Evolutionary conservation across 192 early-diverging fungal species (phyloP).

Genomic region (Backusella luteola): DNA sequence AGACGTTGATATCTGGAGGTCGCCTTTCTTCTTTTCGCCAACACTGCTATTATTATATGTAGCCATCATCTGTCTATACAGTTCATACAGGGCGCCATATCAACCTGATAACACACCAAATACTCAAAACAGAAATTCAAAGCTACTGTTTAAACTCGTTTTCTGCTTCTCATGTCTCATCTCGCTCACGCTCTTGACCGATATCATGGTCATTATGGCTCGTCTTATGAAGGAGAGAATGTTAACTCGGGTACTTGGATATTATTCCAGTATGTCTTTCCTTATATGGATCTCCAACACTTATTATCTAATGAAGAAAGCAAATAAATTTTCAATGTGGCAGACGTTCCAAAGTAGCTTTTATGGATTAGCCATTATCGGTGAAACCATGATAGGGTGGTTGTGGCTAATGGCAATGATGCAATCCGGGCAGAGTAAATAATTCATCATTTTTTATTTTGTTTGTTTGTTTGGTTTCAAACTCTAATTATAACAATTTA

Average conservation of each 20-base stretch:
- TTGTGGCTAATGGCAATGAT: slow-evolving; percentile 36
- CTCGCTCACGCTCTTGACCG: slow-evolving; percentile 30
- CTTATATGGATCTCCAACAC: slow-evolving; percentile 36
- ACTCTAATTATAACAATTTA: neutral
- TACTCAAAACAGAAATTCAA: neutral
- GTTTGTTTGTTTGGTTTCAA: neutral
- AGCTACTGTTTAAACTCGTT: slow-evolving; percentile 27
- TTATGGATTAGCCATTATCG: slow-evolving; percentile 41
- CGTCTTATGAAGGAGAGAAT: slow-evolving; percentile 38
- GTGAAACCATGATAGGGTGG: slow-evolving; percentile 44
- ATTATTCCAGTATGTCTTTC: slow-evolving; percentile 38
- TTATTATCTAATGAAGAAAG: slow-evolving; percentile 32
- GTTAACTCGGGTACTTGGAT: slow-evolving; percentile 37
- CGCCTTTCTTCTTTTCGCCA: slow-evolving; percentile 24
- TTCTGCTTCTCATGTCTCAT: slow-evolving; percentile 28
- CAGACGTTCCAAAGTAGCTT: slow-evolving; percentile 49
- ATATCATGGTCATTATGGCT: slow-evolving; percentile 28
- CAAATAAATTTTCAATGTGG: slow-evolving; percentile 37
- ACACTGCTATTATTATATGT: slow-evolving; percentile 14
- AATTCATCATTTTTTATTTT: neutral
- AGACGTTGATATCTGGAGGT: slow-evolving; percentile 14
- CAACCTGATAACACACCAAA: neutral
- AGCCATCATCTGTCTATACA: slow-evolving; percentile 4
- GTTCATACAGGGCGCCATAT: slow-evolving; percentile 9
- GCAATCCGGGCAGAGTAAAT: slow-evolving; percentile 21